These are phyloP conservation scores for Talaromyces rugulosus DNA, from an alignment of 2,329 filamentous ascomycete species.

Conservation along the genomic window DNA sequence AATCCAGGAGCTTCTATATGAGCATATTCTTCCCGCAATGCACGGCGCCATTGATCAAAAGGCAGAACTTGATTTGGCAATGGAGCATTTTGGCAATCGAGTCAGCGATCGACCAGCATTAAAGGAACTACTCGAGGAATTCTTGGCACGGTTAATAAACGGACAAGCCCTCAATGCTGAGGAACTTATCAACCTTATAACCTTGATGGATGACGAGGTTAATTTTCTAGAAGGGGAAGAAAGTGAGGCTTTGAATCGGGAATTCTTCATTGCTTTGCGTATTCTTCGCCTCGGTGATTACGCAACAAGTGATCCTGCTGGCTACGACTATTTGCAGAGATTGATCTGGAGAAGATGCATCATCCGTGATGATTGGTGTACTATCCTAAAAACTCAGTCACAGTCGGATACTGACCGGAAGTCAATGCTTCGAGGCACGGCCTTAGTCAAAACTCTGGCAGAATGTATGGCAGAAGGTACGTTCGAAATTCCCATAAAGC, in stretches of 20 bases:
- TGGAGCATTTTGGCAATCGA: constrained; percentile 60
- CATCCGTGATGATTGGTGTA: constrained; percentile 78
- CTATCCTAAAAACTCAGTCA: constrained; percentile 70
- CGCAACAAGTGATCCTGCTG: constrained; percentile 51
- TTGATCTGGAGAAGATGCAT: constrained; percentile 87
- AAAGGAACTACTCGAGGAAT: constrained; percentile 66
- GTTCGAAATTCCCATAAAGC: constrained; percentile 23
- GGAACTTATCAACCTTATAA: constrained; percentile 62
- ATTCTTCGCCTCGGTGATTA: constrained; percentile 50
- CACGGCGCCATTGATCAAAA: constrained; percentile 72
- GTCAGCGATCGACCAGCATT: constrained; percentile 61
- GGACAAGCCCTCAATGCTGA: constrained; percentile 62
- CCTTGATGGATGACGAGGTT: constrained; percentile 64
- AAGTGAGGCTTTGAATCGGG: constrained; percentile 48
- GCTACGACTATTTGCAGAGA: constrained; percentile 52
- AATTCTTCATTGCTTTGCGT: constrained; percentile 72
- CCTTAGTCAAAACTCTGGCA: constrained; percentile 63
- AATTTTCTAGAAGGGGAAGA: constrained; percentile 43
- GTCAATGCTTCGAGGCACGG: constrained; percentile 59
- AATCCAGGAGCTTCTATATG: constrained; percentile 75
- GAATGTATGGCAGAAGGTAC: constrained; percentile 63
- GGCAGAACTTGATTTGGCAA: constrained; percentile 70
- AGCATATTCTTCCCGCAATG: constrained; percentile 65
- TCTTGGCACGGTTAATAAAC: constrained; percentile 64
- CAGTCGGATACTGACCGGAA: constrained; percentile 67